Conservation (phyloP, 495 filamentous ascomycete species). For the Aspergillus homomorphus region DNA sequence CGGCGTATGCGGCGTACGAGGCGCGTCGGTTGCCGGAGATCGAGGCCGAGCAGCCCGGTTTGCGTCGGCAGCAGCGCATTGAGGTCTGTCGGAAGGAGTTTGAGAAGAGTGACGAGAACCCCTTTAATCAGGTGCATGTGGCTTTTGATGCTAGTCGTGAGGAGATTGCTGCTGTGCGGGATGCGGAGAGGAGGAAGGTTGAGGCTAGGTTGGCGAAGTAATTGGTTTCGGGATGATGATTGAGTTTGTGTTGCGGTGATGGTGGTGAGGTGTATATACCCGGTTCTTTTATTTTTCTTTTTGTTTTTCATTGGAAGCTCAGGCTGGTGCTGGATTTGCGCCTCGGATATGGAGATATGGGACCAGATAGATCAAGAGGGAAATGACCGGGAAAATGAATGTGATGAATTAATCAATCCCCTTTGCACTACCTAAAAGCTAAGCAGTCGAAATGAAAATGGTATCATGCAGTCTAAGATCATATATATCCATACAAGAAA, state of each 20-base stretch:
- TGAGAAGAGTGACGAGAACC: conserved; percentile 86
- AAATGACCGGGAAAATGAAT: conserved; percentile 1
- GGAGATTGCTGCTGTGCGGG: conserved; percentile 64
- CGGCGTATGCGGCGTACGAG: conserved; percentile 84
- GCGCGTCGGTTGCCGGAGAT: conserved; percentile 82
- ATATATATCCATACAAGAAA: conserved; percentile 23
- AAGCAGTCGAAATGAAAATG: conserved; percentile 9
- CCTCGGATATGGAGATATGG: not conserved
- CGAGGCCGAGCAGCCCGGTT: conserved; percentile 71
- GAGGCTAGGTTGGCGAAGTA: conserved; percentile 62
- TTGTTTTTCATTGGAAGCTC: not conserved
- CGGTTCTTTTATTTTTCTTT: conserved; percentile 9
- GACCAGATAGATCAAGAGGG: not conserved
- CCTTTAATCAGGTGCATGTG: conserved; percentile 78
- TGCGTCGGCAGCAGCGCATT: conserved; percentile 75
- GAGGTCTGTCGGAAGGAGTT: conserved; percentile 85
- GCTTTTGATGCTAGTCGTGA: conserved; percentile 73
- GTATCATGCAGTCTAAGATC: conserved; percentile 29
- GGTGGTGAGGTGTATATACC: conserved; percentile 19
- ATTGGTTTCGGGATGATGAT: conserved; percentile 1
- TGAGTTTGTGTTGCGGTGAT: not conserved
- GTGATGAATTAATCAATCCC: not conserved
- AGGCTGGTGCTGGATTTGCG: not conserved
- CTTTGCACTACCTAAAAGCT: not conserved
- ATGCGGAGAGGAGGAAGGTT: conserved; percentile 68